Evolutionary conservation across 139 green algal genomes (phyloP), one percentile per base, ranked within the genome.

Genomic region (Gonium pectorale): DNA sequence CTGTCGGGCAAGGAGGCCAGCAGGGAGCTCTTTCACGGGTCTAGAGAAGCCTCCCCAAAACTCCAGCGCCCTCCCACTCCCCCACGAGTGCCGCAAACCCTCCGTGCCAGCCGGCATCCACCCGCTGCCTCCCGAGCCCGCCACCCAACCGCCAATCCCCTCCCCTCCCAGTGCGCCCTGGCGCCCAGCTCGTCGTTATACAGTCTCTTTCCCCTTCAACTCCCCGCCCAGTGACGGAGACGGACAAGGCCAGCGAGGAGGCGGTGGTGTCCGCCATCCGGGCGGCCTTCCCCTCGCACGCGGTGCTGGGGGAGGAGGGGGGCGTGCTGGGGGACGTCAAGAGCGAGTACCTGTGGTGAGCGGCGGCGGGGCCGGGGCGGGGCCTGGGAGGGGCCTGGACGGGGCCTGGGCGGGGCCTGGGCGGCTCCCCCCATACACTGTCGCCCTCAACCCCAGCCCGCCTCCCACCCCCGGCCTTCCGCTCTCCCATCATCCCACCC

Each of bases 281-380:
- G 3, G 52, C 84, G 40, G 89, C 93, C 27, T 92, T 97, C 68
- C 86, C 78, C 26, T 44, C 87, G 43, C 95, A 98, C 70, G 93
- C 90, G 3, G 89, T 99, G 31, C 90, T 99, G 22, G 96, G 96
- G 0, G 96, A 99, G 90, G 96, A 91, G 68, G 85, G 84, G 31
- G 88, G 89, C 60, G 69, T 90, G 70, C 56, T 86, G 27, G 86
- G 89, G 11, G 69, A 88, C 52, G 63, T 86, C 11, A 31, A n/a
- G 5, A 85, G 60, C 44, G 89, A 92, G 29, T 92, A 92, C 64
- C 68, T 92, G n/a, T 92, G 89, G 89, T 90, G 91, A 94, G 44
- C n/a, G n/a, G 88, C 22, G 35, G 27, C 11, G 17, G 35, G 70
- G 46, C n/a, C 17, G 5, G 46, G 41, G n/a, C 29, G 44, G 68